phyloP scores from a whole-genome alignment of 805 yeast genomes.

The Sugiyamaella qingdaonensis region DNA sequence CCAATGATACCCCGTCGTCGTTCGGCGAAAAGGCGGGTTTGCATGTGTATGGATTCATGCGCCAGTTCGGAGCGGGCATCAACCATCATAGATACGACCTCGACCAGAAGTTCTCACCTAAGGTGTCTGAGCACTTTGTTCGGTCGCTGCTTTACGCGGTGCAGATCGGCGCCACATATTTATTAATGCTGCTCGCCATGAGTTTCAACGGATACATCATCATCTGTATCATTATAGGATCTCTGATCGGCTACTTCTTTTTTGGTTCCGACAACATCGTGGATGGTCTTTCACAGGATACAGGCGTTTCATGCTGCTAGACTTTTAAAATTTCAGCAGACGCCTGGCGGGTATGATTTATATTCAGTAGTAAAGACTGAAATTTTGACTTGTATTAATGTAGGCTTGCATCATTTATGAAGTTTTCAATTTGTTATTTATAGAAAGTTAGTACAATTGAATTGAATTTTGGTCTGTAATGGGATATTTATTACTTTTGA shows the following conservation, averaged over 20 bases:
- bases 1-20: background rate
- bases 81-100: background rate
- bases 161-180: conserved; percentile 61
- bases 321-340: background rate
- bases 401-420: background rate
- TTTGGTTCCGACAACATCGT: conserved; percentile 45
- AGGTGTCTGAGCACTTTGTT: conserved; percentile 46
- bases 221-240: conserved; percentile 60
- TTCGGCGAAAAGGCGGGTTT: background rate
- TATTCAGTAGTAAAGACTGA: background rate
- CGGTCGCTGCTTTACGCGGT: conserved; percentile 49
- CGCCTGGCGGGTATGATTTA: background rate
- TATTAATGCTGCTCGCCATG: conserved; percentile 71
- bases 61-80: conserved; percentile 1
- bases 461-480: no score
- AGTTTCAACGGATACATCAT: conserved; percentile 68
- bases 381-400: background rate
- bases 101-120: conserved; percentile 33
- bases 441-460: no score
- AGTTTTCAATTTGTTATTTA: background rate
- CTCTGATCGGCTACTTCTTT: conserved; percentile 52
- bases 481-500: no score
- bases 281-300: conserved; percentile 21
- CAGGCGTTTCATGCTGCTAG: conserved; percentile 19
- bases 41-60: background rate